Base-by-base conservation (phyloP, 2,329 filamentous ascomycete species). In the Trichophyton verrucosum region DNA sequence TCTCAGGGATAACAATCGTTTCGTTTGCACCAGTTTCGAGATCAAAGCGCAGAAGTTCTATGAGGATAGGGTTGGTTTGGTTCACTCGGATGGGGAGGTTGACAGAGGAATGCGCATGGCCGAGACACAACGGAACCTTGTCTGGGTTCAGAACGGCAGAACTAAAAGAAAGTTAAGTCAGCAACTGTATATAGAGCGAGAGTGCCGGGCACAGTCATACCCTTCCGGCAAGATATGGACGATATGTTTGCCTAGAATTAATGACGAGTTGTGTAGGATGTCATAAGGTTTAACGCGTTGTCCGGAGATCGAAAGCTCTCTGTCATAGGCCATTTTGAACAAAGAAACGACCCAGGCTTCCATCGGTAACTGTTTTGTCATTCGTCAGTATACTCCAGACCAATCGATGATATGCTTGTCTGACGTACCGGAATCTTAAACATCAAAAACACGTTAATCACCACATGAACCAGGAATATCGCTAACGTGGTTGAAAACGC, bases 181-280 rank as follows among this genome's bases (percentile, higher is more conserved):
- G 71, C 60, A 56, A 51, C 11, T 61, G 36, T 47, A 49, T 40
- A 40, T n/a, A 3, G 13, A 40, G 27, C 24, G 58, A 42, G 17
- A 61, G 42, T n/a, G 36, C n/a, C 13, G 49, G 27, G 9, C 20
- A 20, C 30, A 55, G 42, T 70, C 80, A 66, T 73, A 87, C 78
- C 95, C 95, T 78, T 99, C 94, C 1, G 94, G 94, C 60, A 99
- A 79, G 69, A 99, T 96, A 71, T 99, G 94, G 74, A 99, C 92
- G 67, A 96, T 95, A 76, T 97, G 91, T 73, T 91, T 94, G 70
- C 94, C 94, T 76, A 96, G 82, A 65, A 99, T 97, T 69, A 97
- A 81, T 22, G 91, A 96, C 36, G 89, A 83, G 72, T 97, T 96
- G 72, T 96, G 89, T 63, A 96, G 79, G 65, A 99, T 91, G 64